Conservation (phyloP, 768 basidiomycete species). For the Pleurotus cornucopiae region DNA sequence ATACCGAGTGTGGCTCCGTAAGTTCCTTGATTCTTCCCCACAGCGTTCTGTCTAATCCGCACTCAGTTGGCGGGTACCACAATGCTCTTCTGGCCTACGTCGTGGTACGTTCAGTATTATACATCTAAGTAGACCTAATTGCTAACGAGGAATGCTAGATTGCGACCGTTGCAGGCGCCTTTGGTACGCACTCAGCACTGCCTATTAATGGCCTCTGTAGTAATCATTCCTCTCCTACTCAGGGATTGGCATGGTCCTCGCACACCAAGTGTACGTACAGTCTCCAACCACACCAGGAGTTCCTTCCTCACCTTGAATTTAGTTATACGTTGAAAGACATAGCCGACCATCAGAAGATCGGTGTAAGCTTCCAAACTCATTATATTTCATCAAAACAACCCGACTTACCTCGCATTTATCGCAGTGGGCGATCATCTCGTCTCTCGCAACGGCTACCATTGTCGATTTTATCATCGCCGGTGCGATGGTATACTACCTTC, state of each 20-base stretch:
- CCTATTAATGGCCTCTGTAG: not conserved
- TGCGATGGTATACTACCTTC: constrained; percentile 21
- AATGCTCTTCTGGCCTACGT: not conserved
- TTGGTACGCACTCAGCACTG: not conserved
- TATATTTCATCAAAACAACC: not conserved
- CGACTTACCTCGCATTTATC: not conserved
- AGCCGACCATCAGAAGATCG: not conserved
- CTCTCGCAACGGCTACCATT: constrained; percentile 17
- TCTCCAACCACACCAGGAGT: not conserved
- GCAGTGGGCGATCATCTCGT: constrained; percentile 22
- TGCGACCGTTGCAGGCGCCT: not conserved
- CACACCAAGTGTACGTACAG: not conserved
- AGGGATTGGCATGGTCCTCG: constrained; percentile 3
- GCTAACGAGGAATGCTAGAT: not conserved
- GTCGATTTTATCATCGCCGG: constrained; percentile 21
- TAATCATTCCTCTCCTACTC: not conserved
- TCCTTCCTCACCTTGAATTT: no score
- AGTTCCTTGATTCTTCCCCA: not conserved
- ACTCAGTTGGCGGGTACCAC: constrained; percentile 2
- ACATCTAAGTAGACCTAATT: not conserved
- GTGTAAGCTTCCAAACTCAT: not conserved
- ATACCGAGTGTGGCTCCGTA: constrained; percentile 5
- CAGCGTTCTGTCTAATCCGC: not conserved
- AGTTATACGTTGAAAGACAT: not conserved
- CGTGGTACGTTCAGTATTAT: not conserved